Evolutionary conservation across 805 yeast genomes (phyloP), one percentile per base, ranked within the genome.

Genomic region (Suhomyces xylopsoci): DNA sequence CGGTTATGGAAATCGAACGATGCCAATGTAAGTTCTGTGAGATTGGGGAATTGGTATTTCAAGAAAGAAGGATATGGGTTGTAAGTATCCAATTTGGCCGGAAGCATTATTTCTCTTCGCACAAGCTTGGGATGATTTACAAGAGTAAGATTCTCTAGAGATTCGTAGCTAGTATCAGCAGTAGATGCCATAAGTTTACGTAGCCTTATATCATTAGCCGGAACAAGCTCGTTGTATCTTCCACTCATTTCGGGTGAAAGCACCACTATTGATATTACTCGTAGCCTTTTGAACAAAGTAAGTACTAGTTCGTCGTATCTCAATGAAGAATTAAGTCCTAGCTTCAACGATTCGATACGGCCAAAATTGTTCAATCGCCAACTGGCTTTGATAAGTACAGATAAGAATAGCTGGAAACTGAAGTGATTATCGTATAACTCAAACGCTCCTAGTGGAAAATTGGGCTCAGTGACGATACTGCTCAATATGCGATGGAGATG

Each of bases 401-500:
- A 54, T 14, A 68, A 36, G 6, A 74, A 43, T 0, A 65, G 49
- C 48, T 68, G 69, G 48, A 68, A 54, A 32, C 58, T 64, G 45
- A 73, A 54, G 12, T 58, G 49, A 15, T 53, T 52, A 49, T 72
- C 72, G 32, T 63, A 44, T 12, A 74, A 45, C 32, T 71, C 76
- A n/a, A 74, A 57, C 4, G 58, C 45, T 5, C 49, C 45, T 12
- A 70, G 51, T 3, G 51, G 54, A 17, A 69, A 51, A 20, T 61
- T 57, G 25, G 62, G 60, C 14, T 66, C 67, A 2, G 57, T 48
- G 26, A 72, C 55, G 6, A 74, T 26, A 5, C 50, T 47, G 12
- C 71, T 72, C 19, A 73, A 38, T 1, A 72, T 65, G 32, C 59
- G 62, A 25, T 55, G 56, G 42, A 74, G 61, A 17, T 72, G 69